phyloP scores from a whole-genome alignment of 805 yeast genomes.

The Candida oleophila region DNA sequence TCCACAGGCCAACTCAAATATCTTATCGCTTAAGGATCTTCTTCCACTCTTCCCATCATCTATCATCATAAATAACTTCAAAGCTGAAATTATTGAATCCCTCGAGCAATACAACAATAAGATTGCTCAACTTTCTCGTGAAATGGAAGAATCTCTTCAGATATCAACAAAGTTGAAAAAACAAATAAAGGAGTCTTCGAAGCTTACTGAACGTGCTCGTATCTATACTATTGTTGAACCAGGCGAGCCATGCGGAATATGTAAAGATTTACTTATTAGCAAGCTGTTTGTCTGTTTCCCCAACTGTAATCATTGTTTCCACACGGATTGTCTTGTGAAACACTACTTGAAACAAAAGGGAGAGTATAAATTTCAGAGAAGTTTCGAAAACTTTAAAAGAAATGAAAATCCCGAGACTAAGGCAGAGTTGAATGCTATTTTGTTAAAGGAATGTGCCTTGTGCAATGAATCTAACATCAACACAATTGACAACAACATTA shows the following conservation, averaged over 20 bases:
- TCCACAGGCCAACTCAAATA: constrained; percentile 19
- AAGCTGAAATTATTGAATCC: constrained; percentile 79
- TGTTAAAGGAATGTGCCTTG: constrained; percentile 66
- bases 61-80: constrained; percentile 75
- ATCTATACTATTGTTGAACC: constrained; percentile 72
- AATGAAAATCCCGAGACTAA: constrained; percentile 38
- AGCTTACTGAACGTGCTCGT: constrained; percentile 28
- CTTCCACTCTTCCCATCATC: constrained; percentile 84
- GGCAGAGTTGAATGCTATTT: constrained; percentile 56
- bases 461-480: constrained; percentile 76
- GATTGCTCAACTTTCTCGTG: constrained; percentile 64
- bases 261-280: constrained; percentile 66
- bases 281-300: constrained; percentile 81
- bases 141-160: constrained; percentile 70
- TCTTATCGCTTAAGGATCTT: constrained; percentile 73
- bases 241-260: constrained; percentile 76
- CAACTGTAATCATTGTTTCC: constrained; percentile 82
- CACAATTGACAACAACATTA: constrained; percentile 62
- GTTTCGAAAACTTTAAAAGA: constrained; percentile 54
- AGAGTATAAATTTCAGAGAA: constrained; percentile 64
- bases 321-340: constrained; percentile 80
- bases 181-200: constrained; percentile 51
- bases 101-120: constrained; percentile 68
- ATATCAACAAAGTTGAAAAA: constrained; percentile 58
- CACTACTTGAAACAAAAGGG: constrained; percentile 55